Conservation (phyloP, 768 basidiomycete genomes). For the Leucocoprinus birnbaumii region DNA sequence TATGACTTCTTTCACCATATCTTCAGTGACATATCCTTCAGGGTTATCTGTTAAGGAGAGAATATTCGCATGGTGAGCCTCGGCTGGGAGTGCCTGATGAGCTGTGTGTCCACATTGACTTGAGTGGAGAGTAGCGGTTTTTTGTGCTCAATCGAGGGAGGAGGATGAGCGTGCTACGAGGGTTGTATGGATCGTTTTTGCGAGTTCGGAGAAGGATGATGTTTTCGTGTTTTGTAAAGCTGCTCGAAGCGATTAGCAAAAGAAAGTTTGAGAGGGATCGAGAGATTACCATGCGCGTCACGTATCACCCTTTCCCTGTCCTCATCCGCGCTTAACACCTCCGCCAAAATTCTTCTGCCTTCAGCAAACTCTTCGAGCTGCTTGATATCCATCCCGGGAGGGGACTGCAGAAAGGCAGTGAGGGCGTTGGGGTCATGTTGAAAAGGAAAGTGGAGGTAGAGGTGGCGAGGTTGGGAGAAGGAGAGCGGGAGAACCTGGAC, state of each 20-base stretch:
- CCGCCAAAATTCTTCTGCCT: conserved; percentile 23
- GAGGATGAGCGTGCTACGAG: conserved; percentile 19
- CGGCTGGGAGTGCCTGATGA: conserved; percentile 45
- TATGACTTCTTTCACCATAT: conserved; percentile 22
- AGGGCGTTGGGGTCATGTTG: too few species aligned
- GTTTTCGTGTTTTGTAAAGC: conserved; percentile 13
- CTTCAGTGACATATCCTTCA: conserved; percentile 24
- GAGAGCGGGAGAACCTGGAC: too few species aligned
- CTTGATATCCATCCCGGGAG: too few species aligned
- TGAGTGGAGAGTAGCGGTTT: conserved; percentile 48
- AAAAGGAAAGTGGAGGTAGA: too few species aligned
- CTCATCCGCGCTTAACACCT: conserved; percentile 25
- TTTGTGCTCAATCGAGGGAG: conserved; percentile 33
- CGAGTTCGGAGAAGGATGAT: conserved; percentile 18
- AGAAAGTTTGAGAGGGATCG: background rate
- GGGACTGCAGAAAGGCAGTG: too few species aligned
- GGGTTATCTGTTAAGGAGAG: conserved; percentile 16
- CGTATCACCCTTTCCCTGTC: conserved; percentile 24
- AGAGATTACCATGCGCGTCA: conserved; percentile 22
- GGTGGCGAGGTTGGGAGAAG: too few species aligned
- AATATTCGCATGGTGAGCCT: conserved; percentile 34
- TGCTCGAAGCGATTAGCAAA: conserved; percentile 15
- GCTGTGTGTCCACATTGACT: conserved; percentile 58
- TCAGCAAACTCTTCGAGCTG: conserved; percentile 27
- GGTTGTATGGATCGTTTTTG: conserved; percentile 21